Percentiles rank a stretch among this genome's conserved stretches.
Conservation (phyloP, 2,329 filamentous ascomycete species). For the Nemania abortiva region DNA sequence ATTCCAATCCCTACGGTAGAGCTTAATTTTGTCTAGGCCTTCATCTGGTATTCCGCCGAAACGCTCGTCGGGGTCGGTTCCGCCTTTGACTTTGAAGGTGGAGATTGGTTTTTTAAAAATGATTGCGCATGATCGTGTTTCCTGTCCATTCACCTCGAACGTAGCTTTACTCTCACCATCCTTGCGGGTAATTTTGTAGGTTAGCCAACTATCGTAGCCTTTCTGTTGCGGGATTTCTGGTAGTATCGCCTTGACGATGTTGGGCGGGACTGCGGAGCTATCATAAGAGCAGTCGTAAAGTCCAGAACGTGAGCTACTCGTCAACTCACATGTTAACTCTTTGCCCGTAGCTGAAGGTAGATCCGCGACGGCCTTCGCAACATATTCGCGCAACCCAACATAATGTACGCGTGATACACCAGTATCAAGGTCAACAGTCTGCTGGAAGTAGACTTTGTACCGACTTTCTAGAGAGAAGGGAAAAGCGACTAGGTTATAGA, state of each 20-base stretch:
- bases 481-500: constrained; percentile 89
- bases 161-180: constrained; percentile 63
- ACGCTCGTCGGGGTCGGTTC: constrained; percentile 69
- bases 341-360: constrained; percentile 79
- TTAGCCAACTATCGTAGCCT: constrained; percentile 70
- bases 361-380: constrained; percentile 73
- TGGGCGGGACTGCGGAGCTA: constrained; percentile 70
- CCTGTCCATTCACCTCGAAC: constrained; percentile 75
- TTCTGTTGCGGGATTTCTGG: constrained; percentile 57
- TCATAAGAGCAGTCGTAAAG: constrained; percentile 78
- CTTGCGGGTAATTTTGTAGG: constrained; percentile 67
- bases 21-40: constrained; percentile 75
- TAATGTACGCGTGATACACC: constrained; percentile 78
- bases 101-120: constrained; percentile 76
- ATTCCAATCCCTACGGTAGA: constrained; percentile 87
- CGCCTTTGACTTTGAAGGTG: constrained; percentile 72
- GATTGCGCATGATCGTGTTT: constrained; percentile 84
- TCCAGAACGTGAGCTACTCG: constrained; percentile 59
- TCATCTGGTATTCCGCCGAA: constrained; percentile 73
- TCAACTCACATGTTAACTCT: constrained; percentile 63
- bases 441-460: constrained; percentile 89
- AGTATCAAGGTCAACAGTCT: constrained; percentile 81
- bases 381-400: constrained; percentile 74
- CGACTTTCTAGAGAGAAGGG: constrained; percentile 85
- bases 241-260: constrained; percentile 65